Percentiles rank a stretch among this genome's conserved stretches.
These are phyloP conservation scores for Colletotrichum navitas DNA, from an alignment of 2,329 filamentous ascomycete genomes.

Conservation along the genomic window DNA sequence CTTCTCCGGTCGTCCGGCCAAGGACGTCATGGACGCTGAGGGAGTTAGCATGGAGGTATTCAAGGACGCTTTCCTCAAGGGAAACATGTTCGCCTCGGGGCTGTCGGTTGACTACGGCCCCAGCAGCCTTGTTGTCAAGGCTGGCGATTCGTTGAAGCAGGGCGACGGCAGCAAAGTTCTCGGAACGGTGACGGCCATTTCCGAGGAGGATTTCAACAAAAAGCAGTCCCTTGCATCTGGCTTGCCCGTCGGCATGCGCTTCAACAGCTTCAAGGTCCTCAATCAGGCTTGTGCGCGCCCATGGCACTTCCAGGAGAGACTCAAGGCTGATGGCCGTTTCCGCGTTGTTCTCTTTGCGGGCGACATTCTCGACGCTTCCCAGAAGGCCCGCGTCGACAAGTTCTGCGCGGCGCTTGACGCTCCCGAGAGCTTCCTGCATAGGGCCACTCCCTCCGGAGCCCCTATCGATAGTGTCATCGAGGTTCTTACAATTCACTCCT, in stretches of 20 bases:
- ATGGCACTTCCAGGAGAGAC: slow-evolving; percentile 69
- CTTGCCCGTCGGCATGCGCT: slow-evolving; percentile 66
- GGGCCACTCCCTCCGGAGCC: slow-evolving; percentile 50
- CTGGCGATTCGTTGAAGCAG: slow-evolving; percentile 56
- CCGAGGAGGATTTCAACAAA: slow-evolving; percentile 43
- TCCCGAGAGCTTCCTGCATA: slow-evolving; percentile 36
- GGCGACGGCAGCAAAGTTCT: slow-evolving; percentile 59
- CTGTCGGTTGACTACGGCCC: slow-evolving; percentile 68
- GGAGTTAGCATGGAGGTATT: slow-evolving; percentile 74
- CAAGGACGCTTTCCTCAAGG: slow-evolving; percentile 70
- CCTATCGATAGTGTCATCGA: slow-evolving; percentile 54
- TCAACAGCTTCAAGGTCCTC: slow-evolving; percentile 70
- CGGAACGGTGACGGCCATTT: slow-evolving; percentile 46
- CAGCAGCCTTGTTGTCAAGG: slow-evolving; percentile 68
- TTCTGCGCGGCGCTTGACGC: slow-evolving; percentile 61
- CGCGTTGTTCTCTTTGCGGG: slow-evolving; percentile 73
- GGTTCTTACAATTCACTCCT: slow-evolving; percentile 70
- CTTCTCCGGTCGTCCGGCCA: slow-evolving; percentile 69
- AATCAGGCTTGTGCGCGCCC: slow-evolving; percentile 68
- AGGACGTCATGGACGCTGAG: slow-evolving; percentile 69
- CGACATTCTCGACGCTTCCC: slow-evolving; percentile 59
- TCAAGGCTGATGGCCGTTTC: slow-evolving; percentile 70
- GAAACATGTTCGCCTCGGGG: slow-evolving; percentile 67
- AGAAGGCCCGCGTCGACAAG: slow-evolving; percentile 58
- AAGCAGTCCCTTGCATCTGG: slow-evolving; percentile 56